Base-by-base conservation (phyloP, 2,329 filamentous ascomycete genomes). In the Alternaria gaisen region DNA sequence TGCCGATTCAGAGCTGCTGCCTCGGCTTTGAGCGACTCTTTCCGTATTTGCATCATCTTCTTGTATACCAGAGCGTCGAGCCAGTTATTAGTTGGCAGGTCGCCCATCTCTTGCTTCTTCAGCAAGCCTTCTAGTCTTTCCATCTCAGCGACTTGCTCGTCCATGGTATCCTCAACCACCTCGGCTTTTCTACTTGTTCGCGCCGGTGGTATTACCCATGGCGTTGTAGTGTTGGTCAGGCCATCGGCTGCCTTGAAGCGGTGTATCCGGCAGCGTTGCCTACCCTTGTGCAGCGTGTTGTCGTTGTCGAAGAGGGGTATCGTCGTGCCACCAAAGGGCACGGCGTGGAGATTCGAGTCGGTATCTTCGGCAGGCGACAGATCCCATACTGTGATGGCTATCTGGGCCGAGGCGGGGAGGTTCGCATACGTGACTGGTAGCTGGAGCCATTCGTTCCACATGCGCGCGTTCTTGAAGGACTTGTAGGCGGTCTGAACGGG, bases 41-140 rank as follows among this genome's bases (percentile, higher is more conserved):
- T 79, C 16, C 81, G 73, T 34, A 81, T 79, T 80, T 91, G 95
- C 80, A 97, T 94, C 61, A 97, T 90, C 53, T 91, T 91, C 41
- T 94, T 89, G 76, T 97, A 99, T 3, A 97, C 94, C 70, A 98
- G 86, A 72, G 95, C 92, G 77, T 99, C 95, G 43, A 99, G 86
- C 96, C 95, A 99, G 71, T 96, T 92, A 48, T 97, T 91, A 16
- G 93, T 88, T 0, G 92, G 89, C 26, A 99, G 94, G 76, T 99
- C 95, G 18, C 93, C 94, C 91, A 97, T 96, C 76, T 99, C 96
- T 74, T 98, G 95, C 80, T 97, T 97, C 80, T 99, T 99, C 76
- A 99, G 91, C 22, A 98, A 80, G 55, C 88, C 90, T 74, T 98
- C 94, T 68, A 99, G 86, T 18, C 95, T 86, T 71, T 97, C 93